These are phyloP conservation scores for Salix arbutifolia DNA, from an alignment of 345 rosid genomes.

Conservation along the genomic window DNA sequence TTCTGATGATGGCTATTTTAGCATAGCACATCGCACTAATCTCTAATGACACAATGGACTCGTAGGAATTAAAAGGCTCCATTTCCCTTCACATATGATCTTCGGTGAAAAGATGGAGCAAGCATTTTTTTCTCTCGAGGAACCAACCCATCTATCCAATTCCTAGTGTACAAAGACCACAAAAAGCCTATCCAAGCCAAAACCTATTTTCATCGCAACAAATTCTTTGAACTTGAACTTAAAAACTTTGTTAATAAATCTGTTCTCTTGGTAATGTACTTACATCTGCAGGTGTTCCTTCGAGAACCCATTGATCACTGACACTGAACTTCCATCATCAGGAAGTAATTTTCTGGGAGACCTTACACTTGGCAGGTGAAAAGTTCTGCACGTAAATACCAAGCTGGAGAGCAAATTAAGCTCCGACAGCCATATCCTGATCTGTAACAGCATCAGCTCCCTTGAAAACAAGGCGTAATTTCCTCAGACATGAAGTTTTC, in stretches of 20 bases:
- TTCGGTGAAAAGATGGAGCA: no score
- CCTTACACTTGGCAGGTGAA: not conserved
- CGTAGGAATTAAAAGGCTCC: not conserved
- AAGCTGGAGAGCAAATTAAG: slow-evolving; percentile 23
- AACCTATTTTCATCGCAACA: not conserved
- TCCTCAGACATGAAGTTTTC: slow-evolving; percentile 53
- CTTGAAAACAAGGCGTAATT: slow-evolving; percentile 64
- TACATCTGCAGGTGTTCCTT: slow-evolving; percentile 2
- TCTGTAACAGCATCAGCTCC: slow-evolving; percentile 65
- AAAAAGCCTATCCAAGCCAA: not conserved
- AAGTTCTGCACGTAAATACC: not conserved
- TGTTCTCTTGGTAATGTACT: slow-evolving; percentile 5
- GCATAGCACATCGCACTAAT: not conserved
- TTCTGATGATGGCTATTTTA: not conserved
- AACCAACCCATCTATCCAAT: not conserved
- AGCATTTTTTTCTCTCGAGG: no score
- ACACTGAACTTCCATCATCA: not conserved
- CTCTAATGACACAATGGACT: not conserved
- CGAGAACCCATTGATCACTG: not conserved
- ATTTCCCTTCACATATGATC: no score
- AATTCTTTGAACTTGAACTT: not conserved
- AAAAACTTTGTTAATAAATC: slow-evolving; percentile 4
- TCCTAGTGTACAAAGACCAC: not conserved
- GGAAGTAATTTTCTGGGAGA: not conserved
- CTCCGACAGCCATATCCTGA: slow-evolving; percentile 85